These are phyloP conservation scores for Thraustotheca clavata DNA, from an alignment of 352 stramenopile genomes.

Conservation along the genomic window DNA sequence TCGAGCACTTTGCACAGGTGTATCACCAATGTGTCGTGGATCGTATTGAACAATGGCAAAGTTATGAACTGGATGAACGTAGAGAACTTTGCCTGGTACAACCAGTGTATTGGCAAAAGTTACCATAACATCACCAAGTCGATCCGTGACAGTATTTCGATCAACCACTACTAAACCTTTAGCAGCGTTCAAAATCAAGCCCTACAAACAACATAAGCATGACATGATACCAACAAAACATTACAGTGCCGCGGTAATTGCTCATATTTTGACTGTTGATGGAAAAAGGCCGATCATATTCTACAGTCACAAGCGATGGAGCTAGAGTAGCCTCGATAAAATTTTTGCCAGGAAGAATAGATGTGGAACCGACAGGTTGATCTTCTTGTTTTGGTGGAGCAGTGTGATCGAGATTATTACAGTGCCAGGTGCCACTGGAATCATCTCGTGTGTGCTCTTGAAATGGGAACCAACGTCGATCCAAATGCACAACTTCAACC, in stretches of 20 bases:
- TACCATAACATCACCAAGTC: conserved; percentile 80
- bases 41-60: conserved; percentile 91
- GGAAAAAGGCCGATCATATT: conserved; percentile 79
- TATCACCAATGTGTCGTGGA: conserved; percentile 74
- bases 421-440: conserved; percentile 68
- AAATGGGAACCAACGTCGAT: conserved; percentile 88
- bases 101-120: conserved; percentile 88
- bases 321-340: conserved; percentile 70
- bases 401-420: conserved; percentile 36
- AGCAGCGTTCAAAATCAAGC: conserved; percentile 80
- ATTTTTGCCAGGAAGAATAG: conserved; percentile 75
- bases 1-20: conserved; percentile 68
- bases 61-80: conserved; percentile 90
- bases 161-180: conserved; percentile 88
- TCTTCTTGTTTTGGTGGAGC: not conserved
- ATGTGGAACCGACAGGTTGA: conserved; percentile 51
- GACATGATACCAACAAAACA: not conserved
- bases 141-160: conserved; percentile 87
- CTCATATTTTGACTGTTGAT: conserved; percentile 79
- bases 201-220: conserved; percentile 20
- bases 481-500: conserved; percentile 80
- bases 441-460: conserved; percentile 76
- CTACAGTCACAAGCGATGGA: conserved; percentile 74
- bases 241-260: conserved; percentile 69
- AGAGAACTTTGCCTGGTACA: conserved; percentile 79